Evolutionary conservation across 192 early-diverging fungal genomes (phyloP).

Genomic region (Coemansia sp.): DNA sequence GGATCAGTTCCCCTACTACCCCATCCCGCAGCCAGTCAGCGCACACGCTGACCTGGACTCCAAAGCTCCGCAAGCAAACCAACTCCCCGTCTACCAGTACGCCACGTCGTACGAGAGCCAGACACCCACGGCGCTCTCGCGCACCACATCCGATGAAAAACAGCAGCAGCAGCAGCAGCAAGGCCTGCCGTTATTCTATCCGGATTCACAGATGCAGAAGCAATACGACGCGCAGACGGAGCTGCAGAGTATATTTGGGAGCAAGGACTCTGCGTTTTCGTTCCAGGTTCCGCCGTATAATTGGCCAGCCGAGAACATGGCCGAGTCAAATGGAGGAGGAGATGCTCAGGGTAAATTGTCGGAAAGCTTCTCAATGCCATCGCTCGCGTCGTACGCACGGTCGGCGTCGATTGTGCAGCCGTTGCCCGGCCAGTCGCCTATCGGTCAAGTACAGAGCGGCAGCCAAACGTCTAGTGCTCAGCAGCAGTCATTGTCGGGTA

Average conservation of each 20-base stretch:
- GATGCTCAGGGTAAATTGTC: neutral
- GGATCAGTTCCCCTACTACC: neutral
- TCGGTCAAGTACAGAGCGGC: too few species aligned
- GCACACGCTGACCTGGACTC: neutral
- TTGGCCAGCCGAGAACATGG: neutral
- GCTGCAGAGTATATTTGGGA: conserved; percentile 11
- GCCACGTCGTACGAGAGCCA: neutral
- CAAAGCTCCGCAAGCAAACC: neutral
- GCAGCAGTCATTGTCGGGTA: too few species aligned
- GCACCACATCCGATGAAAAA: neutral
- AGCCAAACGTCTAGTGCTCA: too few species aligned
- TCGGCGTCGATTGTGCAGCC: neutral
- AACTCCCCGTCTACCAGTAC: neutral
- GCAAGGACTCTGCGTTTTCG: conserved; percentile 3
- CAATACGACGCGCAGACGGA: neutral
- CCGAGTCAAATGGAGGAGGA: neutral
- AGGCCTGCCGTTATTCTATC: neutral
- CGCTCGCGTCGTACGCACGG: neutral
- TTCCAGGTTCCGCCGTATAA: conserved; percentile 24
- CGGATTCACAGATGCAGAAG: too few species aligned
- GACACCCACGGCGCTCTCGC: neutral
- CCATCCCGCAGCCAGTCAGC: neutral
- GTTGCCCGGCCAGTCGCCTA: too few species aligned
- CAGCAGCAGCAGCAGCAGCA: neutral
- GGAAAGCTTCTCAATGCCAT: conserved; percentile 5